These are phyloP conservation scores for Schizochytrium sp. DNA, from an alignment of 108 stramenopile genomes.

Conservation along the genomic window DNA sequence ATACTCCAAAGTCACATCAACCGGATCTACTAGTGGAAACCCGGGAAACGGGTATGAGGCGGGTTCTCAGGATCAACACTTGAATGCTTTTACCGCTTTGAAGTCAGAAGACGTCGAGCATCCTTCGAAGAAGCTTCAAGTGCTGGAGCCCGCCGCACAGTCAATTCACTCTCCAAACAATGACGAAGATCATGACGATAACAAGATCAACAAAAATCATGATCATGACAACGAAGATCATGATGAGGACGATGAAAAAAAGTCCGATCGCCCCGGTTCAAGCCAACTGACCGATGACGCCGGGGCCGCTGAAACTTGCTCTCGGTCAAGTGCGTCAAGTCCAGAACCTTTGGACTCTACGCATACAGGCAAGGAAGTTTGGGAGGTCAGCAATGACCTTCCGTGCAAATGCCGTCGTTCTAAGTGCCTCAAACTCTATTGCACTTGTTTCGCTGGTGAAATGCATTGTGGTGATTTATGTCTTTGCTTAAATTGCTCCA, in stretches of 20 bases:
- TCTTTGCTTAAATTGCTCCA: constrained; percentile 89
- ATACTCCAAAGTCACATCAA: too few species aligned
- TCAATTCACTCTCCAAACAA: too few species aligned
- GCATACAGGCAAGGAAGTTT: neutral
- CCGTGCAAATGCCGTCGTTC: constrained; percentile 95
- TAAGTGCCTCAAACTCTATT: constrained; percentile 95
- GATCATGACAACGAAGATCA: neutral
- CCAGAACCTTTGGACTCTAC: neutral
- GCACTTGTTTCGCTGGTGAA: constrained; percentile 92
- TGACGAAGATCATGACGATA: too few species aligned
- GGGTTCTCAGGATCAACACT: too few species aligned
- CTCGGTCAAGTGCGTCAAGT: neutral
- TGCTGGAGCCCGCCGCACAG: too few species aligned
- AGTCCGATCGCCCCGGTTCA: neutral
- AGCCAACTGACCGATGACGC: neutral
- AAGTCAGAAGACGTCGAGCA: too few species aligned
- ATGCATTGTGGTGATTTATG: constrained; percentile 82
- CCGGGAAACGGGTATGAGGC: too few species aligned
- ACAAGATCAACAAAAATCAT: neutral
- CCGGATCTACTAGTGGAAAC: too few species aligned
- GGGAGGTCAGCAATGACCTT: neutral
- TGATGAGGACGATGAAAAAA: neutral
- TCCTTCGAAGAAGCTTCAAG: too few species aligned
- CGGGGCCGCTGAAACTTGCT: neutral
- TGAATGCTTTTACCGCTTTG: too few species aligned